Evolutionary conservation across 1,284 basidiomycete species (phyloP).

Genomic region (Cystobasidiaceae sp.): DNA sequence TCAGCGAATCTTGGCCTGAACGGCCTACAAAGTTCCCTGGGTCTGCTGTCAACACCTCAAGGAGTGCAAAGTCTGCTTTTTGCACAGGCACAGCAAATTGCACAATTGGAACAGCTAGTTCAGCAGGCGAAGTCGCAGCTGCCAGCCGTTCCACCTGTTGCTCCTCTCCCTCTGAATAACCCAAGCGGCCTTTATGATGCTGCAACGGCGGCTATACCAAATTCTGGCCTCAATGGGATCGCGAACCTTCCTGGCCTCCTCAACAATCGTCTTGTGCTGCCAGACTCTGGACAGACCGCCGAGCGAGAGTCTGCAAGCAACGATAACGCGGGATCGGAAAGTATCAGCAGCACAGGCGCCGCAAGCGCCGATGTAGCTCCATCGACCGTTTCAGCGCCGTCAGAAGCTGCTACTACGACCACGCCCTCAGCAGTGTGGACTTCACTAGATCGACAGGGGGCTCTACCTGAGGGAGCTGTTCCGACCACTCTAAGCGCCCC

Average conservation of each 20-base stretch:
- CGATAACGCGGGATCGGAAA: too few species aligned
- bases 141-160: not conserved
- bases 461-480: too few species aligned
- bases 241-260: too few species aligned
- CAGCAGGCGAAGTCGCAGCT: not conserved
- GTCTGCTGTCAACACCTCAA: not conserved
- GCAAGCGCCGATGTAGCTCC: too few species aligned
- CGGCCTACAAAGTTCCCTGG: not conserved
- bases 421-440: not conserved
- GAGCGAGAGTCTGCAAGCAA: too few species aligned
- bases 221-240: too few species aligned
- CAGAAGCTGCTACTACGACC: not conserved
- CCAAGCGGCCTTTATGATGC: not conserved
- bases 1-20: not conserved
- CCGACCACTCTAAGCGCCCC: too few species aligned
- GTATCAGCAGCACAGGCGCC: too few species aligned
- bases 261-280: too few species aligned
- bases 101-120: slow-evolving; percentile 7
- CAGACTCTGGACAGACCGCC: too few species aligned
- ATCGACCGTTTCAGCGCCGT: too few species aligned
- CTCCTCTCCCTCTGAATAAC: not conserved
- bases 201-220: too few species aligned
- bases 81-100: slow-evolving; percentile 1
- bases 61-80: not conserved
- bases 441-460: not conserved